phyloP scores from a whole-genome alignment of 2,329 filamentous ascomycete genomes.

The Calonectria montana region DNA sequence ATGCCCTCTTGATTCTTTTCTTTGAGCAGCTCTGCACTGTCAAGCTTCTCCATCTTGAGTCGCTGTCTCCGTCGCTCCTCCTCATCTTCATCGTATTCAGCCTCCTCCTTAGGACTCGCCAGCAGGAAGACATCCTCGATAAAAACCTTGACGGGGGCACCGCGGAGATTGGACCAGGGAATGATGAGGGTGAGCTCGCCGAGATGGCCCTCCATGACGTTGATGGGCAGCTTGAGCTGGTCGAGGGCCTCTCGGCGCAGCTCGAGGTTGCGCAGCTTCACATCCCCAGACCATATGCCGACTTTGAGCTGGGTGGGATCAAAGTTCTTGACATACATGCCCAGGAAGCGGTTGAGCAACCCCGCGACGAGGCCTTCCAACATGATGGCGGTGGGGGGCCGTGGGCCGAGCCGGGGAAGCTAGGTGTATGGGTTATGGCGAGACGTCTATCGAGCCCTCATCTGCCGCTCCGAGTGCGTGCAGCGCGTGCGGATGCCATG shows the following conservation, averaged over 20 bases:
- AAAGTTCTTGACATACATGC: slow-evolving; percentile 99
- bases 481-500: slow-evolving; percentile 34
- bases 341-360: slow-evolving; percentile 98
- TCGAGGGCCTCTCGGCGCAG: slow-evolving; percentile 95
- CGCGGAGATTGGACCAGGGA: slow-evolving; percentile 96
- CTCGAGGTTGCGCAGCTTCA: slow-evolving; percentile 93
- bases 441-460: slow-evolving; percentile 36
- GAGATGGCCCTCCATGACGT: slow-evolving; percentile 95
- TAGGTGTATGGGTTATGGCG: slow-evolving; percentile 27
- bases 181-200: slow-evolving; percentile 93
- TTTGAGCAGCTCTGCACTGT: slow-evolving; percentile 94
- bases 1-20: slow-evolving; percentile 93
- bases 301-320: slow-evolving; percentile 98
- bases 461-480: slow-evolving; percentile 33
- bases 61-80: slow-evolving; percentile 87
- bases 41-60: slow-evolving; percentile 99
- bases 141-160: slow-evolving; percentile 92
- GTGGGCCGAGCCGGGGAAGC: slow-evolving; percentile 76
- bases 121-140: slow-evolving; percentile 98
- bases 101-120: slow-evolving; percentile 94
- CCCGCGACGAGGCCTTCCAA: slow-evolving; percentile 97
- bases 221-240: slow-evolving; percentile 95
- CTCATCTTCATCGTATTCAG: slow-evolving; percentile 91
- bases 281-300: slow-evolving; percentile 98
- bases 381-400: slow-evolving; percentile 77